Evolutionary conservation across 2,329 filamentous ascomycete species (phyloP), one percentile per base, ranked within the genome.

Genomic region (Ophiostoma australiae): DNA sequence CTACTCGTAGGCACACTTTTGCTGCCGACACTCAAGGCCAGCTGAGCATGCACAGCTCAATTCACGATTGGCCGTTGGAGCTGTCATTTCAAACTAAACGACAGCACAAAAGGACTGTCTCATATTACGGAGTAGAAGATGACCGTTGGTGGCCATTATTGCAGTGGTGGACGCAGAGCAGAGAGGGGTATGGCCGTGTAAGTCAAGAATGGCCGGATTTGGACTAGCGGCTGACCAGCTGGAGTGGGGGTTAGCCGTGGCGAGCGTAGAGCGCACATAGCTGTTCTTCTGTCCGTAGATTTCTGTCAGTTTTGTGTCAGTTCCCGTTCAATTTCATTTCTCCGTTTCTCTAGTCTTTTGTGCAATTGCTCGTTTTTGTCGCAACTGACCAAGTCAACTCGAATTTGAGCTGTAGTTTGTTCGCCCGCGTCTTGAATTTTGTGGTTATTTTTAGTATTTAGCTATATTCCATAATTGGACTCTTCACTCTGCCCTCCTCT

Each of bases 151-250:
- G 44, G 44, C 44, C 17, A n/a, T 48, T 48, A 48, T 48, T 48
- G 17, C 17, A 48, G 39, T 11, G 8, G 39, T 41, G 39, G 11
- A 41, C n/a, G 17, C 37, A 41, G 8, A 41, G 44, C 7, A 48
- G 44, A 48, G 44, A 48, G 44, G 44, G 44, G 52, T 58, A 27
- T 11, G n/a, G n/a, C 52, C 52, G 52, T 58, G n/a, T 58, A 58
- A 58, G 52, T 58, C 52, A 58, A n/a, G 11, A 58, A 58, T 23
- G 52, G 52, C 52, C 52, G 52, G 52, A 58, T 58, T 10, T 58
- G n/a, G n/a, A 58, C 52, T 58, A 58, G 52, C 23, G 52, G n/a
- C 52, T 55, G n/a, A 13, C 52, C 15, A 13, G 52, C 52, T 27
- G 23, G 27, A 58, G 52, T 58, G 52, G 52, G 44, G 44, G 44